Percentiles rank a stretch among this genome's conserved stretches.
Evolutionary conservation across 192 early-diverging fungal genomes (phyloP).

Genomic region (Coemansia sp.): DNA sequence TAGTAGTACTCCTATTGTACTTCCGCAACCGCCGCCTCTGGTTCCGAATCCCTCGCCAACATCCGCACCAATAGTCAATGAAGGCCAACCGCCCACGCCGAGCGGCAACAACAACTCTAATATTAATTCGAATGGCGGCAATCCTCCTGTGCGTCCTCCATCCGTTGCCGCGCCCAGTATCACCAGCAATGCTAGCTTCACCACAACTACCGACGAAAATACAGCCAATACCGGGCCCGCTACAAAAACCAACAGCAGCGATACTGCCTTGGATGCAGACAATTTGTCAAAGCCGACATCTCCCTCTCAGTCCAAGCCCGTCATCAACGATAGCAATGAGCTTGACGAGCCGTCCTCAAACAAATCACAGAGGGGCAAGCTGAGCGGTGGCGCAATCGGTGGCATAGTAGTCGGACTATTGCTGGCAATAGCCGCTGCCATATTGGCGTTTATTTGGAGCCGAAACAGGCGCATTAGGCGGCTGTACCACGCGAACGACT

Average conservation of each 20-base stretch:
- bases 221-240: not conserved
- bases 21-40: not conserved
- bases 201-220: not conserved
- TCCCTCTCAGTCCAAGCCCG: not conserved
- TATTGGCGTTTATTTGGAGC: conserved; percentile 20
- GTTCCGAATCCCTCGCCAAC: not conserved
- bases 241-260: not conserved
- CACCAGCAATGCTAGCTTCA: not conserved
- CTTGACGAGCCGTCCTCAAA: not conserved
- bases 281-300: not conserved
- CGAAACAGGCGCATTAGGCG: conserved; percentile 21
- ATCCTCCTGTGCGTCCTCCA: not conserved
- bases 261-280: not conserved
- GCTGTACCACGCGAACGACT: conserved; percentile 24
- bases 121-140: not conserved
- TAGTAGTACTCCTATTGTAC: not conserved
- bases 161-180: not conserved
- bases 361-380: not conserved
- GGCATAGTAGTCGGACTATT: conserved; percentile 12
- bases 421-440: not conserved
- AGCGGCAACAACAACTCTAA: not conserved
- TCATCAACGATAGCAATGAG: not conserved
- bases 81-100: not conserved
- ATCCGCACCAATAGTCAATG: not conserved
- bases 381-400: conserved; percentile 29